phyloP scores from a whole-genome alignment of 768 basidiomycete genomes.

The Tylopilus balloui region DNA sequence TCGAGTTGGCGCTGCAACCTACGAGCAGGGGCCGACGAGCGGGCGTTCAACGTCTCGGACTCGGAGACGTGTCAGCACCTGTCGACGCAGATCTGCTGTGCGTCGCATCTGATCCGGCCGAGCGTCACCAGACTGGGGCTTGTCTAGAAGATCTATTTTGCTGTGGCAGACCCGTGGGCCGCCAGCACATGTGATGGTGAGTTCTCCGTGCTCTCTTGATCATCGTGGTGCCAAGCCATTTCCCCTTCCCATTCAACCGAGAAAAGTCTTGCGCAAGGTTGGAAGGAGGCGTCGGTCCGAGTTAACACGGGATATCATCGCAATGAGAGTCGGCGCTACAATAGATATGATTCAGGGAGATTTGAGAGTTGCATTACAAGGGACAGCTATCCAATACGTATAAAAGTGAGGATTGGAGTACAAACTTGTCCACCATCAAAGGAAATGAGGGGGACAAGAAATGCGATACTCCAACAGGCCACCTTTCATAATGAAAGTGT shows the following conservation, averaged over 20 bases:
- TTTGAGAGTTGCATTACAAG: slow-evolving; percentile 21
- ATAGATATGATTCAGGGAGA: too few species aligned
- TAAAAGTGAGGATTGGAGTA: not conserved
- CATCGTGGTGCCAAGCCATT: too few species aligned
- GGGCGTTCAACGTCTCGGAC: slow-evolving; percentile 9
- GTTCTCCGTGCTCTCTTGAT: not conserved
- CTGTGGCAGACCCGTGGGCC: not conserved
- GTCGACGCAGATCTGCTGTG: slow-evolving; percentile 49
- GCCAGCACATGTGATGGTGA: not conserved
- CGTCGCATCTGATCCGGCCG: slow-evolving; percentile 46
- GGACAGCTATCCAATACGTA: slow-evolving; percentile 33
- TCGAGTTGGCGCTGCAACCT: not conserved
- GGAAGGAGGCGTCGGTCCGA: not conserved
- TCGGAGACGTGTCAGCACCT: too few species aligned
- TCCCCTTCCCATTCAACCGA: not conserved
- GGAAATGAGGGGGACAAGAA: not conserved
- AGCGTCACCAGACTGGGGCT: slow-evolving; percentile 39
- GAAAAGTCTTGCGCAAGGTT: not conserved
- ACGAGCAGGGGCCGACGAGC: not conserved
- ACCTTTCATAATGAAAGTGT: not conserved
- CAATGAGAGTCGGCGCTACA: too few species aligned
- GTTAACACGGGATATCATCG: not conserved
- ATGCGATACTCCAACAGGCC: not conserved
- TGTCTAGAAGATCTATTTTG: not conserved
- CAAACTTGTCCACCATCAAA: not conserved